These are phyloP conservation scores for Bipolaris sorokiniana DNA, from an alignment of 2,329 filamentous ascomycete species.

Conservation along the genomic window DNA sequence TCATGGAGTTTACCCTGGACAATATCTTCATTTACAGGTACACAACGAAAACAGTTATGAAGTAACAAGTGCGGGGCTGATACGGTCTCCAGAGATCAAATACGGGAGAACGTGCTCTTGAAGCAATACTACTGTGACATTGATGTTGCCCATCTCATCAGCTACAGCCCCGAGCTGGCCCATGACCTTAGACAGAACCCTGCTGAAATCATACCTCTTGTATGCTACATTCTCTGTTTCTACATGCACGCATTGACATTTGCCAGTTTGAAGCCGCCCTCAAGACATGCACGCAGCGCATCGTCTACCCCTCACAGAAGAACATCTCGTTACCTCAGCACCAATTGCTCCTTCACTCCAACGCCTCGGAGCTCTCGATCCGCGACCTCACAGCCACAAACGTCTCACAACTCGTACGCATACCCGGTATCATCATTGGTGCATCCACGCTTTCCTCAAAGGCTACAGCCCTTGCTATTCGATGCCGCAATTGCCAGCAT, in stretches of 20 bases:
- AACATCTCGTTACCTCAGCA: conserved; percentile 80
- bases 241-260: conserved; percentile 20
- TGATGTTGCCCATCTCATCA: conserved; percentile 93
- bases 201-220: conserved; percentile 88
- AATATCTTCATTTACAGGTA: conserved; percentile 92
- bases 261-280: conserved; percentile 85
- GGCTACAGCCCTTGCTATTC: conserved; percentile 82
- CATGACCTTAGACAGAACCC: conserved; percentile 89
- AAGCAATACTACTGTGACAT: conserved; percentile 97
- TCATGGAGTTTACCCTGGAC: conserved; percentile 91
- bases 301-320: conserved; percentile 80
- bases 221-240: conserved; percentile 52
- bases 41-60: not conserved
- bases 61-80: conserved; percentile 40
- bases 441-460: conserved; percentile 97
- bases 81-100: conserved; percentile 74
- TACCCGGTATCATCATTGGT: conserved; percentile 96
- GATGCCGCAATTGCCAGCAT: conserved; percentile 85
- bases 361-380: conserved; percentile 88
- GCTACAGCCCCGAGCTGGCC: conserved; percentile 93
- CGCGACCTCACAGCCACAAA: conserved; percentile 91
- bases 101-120: conserved; percentile 90
- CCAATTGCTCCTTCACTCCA: conserved; percentile 93
- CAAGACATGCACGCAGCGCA: conserved; percentile 88
- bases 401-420: conserved; percentile 92